phyloP scores from a whole-genome alignment of 1,139 yeast genomes.

The Scheffersomyces lignicola region DNA sequence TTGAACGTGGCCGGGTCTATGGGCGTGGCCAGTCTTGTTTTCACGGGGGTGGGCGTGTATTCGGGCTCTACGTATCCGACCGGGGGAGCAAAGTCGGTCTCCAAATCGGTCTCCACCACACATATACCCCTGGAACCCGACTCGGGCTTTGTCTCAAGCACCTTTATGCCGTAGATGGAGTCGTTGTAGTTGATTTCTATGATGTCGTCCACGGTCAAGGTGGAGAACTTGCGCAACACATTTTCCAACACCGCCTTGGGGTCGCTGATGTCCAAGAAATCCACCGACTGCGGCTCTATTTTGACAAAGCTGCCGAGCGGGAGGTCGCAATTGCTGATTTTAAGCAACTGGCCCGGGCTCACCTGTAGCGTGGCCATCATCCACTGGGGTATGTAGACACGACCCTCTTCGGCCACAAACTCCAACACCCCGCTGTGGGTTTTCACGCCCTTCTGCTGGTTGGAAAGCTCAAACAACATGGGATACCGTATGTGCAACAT shows the following conservation, averaged over 20 bases:
- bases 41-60: slow-evolving; percentile 36
- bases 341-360: slow-evolving; percentile 77
- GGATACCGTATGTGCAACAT: slow-evolving; percentile 90
- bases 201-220: slow-evolving; percentile 81
- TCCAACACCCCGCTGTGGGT: slow-evolving; percentile 96
- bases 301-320: slow-evolving; percentile 88
- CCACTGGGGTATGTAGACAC: slow-evolving; percentile 95
- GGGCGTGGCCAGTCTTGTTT: slow-evolving; percentile 35
- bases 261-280: slow-evolving; percentile 88
- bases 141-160: slow-evolving; percentile 86
- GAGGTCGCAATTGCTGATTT: slow-evolving; percentile 73
- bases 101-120: slow-evolving; percentile 95
- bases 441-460: slow-evolving; percentile 55
- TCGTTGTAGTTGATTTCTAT: slow-evolving; percentile 87
- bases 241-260: slow-evolving; percentile 97
- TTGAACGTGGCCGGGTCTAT: slow-evolving; percentile 38
- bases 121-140: slow-evolving; percentile 67
- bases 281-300: slow-evolving; percentile 92
- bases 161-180: slow-evolving; percentile 74
- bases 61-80: slow-evolving; percentile 96
- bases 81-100: slow-evolving; percentile 98
- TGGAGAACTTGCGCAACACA: slow-evolving; percentile 84
- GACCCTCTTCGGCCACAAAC: slow-evolving; percentile 95
- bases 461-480: slow-evolving; percentile 81
- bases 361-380: slow-evolving; percentile 80